Evolutionary conservation across 495 filamentous ascomycete genomes (phyloP), one percentile per base, ranked within the genome.

Genomic region (Talaromyces wortmannii): DNA sequence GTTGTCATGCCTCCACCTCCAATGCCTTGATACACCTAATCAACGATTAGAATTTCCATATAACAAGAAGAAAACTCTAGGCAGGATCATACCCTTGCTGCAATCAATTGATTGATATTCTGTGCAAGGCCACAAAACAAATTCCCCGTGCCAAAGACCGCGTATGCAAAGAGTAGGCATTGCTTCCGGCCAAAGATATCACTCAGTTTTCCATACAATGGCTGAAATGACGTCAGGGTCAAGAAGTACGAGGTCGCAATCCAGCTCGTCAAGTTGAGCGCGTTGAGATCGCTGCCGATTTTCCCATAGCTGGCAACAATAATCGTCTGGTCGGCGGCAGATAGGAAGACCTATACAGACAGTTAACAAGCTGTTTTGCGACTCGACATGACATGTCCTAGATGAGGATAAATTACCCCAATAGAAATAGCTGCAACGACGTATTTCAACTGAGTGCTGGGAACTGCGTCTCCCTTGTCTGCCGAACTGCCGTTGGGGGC

Each of bases 1-100:
- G 86, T 86, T 4, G 85, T 90, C 89, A 95, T 92, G 17, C 90
- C 91, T 29, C 88, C 90, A 17, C 89, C 91, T 10, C 90, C 90
- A 56, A 92, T 83, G 5, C 90, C 89, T 61, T 85, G 80, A 59
- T 86, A 83, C 6, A 72, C 67, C 67, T 70, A 17, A 1, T 51
- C 7, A 31, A 31, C 54, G 42, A 5, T 44, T 11, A 57, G 48
- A 3, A 30, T 6, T 7, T 30, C 13, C 6, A 8, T 16, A 16
- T 15, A 15, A 11, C 18, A n/a, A 16, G 16, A 36, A 5, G 43
- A 55, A 11, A 55, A 7, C 3, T 18, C 30, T 16, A 55, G 3
- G 29, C 7, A 45, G 17, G 8, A 46, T 32, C 71, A 55, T 72
- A 80, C 76, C 52, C 77, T 74, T 30, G 88, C 85, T 52, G 79